Evolutionary conservation across 2,329 filamentous ascomycete genomes (phyloP).

Genomic region (Ophiosphaerella narmari): DNA sequence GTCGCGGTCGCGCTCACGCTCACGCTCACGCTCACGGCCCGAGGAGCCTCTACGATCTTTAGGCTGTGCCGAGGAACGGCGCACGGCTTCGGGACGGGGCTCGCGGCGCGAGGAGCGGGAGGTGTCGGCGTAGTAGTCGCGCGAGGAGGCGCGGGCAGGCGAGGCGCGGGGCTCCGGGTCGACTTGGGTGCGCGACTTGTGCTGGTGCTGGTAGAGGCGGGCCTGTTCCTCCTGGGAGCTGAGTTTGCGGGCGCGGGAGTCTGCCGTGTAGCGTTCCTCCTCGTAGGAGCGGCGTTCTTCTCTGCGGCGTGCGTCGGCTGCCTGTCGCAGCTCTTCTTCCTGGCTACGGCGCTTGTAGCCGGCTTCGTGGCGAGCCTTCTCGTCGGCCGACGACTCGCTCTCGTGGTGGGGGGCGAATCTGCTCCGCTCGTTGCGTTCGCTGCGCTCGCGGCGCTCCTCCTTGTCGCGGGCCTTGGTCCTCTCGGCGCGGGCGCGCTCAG

Average conservation of each 20-base stretch:
- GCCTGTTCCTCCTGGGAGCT: conserved; percentile 32
- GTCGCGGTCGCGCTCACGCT: conserved; percentile 22
- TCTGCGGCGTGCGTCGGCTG: conserved; percentile 30
- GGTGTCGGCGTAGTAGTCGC: conserved; percentile 34
- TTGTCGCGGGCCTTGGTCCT: conserved; percentile 46
- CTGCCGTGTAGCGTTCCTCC: conserved; percentile 22
- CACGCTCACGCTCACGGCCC: conserved; percentile 28
- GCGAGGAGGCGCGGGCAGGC: conserved; percentile 33
- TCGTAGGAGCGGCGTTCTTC: conserved; percentile 39
- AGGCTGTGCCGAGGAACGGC: conserved; percentile 42
- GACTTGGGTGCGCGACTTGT: conserved; percentile 28
- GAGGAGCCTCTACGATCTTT: conserved; percentile 32
- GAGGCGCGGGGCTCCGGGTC: conserved; percentile 34
- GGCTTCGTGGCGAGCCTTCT: conserved; percentile 39
- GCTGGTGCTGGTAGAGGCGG: conserved; percentile 29
- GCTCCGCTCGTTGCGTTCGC: conserved; percentile 28
- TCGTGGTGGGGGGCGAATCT: conserved; percentile 42
- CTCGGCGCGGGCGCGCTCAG: conserved; percentile 48
- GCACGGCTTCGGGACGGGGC: conserved; percentile 32
- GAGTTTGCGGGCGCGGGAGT: conserved; percentile 27
- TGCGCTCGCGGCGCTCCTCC: conserved; percentile 46
- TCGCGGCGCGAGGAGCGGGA: conserved; percentile 28
- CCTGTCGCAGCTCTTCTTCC: conserved; percentile 26
- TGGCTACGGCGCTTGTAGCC: conserved; percentile 35
- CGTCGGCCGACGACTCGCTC: conserved; percentile 38